Evolutionary conservation across 441 rosid species (phyloP).

Genomic region (Syzygium syzygioides): DNA sequence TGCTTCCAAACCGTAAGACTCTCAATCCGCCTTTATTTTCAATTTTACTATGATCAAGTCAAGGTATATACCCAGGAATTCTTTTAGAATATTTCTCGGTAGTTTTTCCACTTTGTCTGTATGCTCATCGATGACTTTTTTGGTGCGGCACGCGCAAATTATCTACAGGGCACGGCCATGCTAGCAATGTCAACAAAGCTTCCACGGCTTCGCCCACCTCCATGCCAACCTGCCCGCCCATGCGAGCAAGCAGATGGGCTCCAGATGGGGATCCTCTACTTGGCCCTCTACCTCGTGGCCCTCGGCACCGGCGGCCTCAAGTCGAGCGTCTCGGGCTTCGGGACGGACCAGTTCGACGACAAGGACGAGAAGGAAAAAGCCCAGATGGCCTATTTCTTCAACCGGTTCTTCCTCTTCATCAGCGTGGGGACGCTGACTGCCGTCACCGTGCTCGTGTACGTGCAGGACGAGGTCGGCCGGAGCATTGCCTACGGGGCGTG

Average conservation of each 20-base stretch:
- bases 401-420: constrained; percentile 76
- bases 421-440: constrained; percentile 76
- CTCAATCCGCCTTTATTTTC: background rate
- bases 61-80: background rate
- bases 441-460: constrained; percentile 82
- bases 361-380: constrained; percentile 72
- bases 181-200: constrained; percentile 56
- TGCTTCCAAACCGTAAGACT: background rate
- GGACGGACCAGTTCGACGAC: constrained; percentile 85
- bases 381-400: constrained; percentile 81
- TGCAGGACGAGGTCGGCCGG: constrained; percentile 79
- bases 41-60: background rate
- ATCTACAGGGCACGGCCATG: constrained; percentile 58
- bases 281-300: constrained; percentile 69
- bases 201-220: constrained; percentile 62
- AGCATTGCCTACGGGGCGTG: constrained; percentile 88
- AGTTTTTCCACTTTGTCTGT: background rate
- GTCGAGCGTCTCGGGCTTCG: constrained; percentile 91
- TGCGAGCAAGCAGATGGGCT: constrained; percentile 51
- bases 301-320: constrained; percentile 91
- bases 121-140: background rate
- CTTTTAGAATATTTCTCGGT: background rate
- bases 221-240: constrained; percentile 23
- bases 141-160: background rate
- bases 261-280: constrained; percentile 69